phyloP scores from a whole-genome alignment of 2,329 filamentous ascomycete genomes.

The Dichotomopilus funicola region DNA sequence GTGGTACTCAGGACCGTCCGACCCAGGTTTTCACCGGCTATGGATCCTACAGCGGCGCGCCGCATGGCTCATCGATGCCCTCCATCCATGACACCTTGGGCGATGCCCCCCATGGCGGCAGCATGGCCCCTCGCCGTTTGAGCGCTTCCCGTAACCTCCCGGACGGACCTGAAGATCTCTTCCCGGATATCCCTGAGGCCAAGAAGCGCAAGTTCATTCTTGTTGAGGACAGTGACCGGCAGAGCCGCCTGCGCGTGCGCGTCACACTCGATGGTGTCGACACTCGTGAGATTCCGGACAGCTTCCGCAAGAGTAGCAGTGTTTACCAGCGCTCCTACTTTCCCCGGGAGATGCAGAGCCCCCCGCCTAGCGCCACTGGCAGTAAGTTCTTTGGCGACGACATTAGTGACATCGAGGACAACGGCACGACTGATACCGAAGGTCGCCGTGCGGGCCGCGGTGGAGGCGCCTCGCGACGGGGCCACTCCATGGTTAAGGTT shows the following conservation, averaged over 20 bases:
- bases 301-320: constrained; percentile 81
- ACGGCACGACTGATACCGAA: constrained; percentile 45
- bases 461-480: constrained; percentile 29
- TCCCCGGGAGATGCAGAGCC: constrained; percentile 85
- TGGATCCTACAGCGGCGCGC: constrained; percentile 52
- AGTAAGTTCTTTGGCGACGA: constrained; percentile 69
- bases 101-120: constrained; percentile 26
- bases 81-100: constrained; percentile 54
- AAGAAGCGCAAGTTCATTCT: constrained; percentile 96
- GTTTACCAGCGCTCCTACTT: constrained; percentile 91
- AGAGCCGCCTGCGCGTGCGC: constrained; percentile 75
- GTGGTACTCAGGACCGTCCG: constrained; percentile 59
- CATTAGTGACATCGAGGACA: constrained; percentile 49
- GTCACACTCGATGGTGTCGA: constrained; percentile 91
- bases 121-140: constrained; percentile 30
- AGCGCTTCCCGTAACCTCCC: constrained; percentile 35
- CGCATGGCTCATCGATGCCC: constrained; percentile 55
- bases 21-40: constrained; percentile 70
- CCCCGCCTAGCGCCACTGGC: constrained; percentile 67
- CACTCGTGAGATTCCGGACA: constrained; percentile 93
- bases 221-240: constrained; percentile 80
- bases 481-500: constrained; percentile 49
- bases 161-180: constrained; percentile 63
- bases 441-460: constrained; percentile 34
- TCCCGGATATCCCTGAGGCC: constrained; percentile 79